Percentiles rank a stretch among this genome's conserved stretches.
These are phyloP conservation scores for Didymosphaeria variabile DNA, from an alignment of 2,329 filamentous ascomycete genomes.

Conservation along the genomic window DNA sequence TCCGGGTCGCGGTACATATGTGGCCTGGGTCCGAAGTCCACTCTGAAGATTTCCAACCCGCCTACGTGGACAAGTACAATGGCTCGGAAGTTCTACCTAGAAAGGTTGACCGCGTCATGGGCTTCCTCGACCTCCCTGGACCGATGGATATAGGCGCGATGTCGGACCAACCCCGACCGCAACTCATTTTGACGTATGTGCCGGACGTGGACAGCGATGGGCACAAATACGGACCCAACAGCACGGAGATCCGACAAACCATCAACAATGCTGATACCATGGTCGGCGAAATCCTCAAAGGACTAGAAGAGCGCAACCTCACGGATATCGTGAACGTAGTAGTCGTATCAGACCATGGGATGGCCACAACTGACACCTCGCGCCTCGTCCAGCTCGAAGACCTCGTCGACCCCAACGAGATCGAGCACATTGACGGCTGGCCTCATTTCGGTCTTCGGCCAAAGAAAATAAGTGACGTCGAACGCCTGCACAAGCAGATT, in stretches of 20 bases:
- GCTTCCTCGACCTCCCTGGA: conserved; percentile 85
- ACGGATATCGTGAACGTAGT: conserved; percentile 92
- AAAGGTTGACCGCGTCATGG: conserved; percentile 82
- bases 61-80: conserved; percentile 86
- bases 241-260: conserved; percentile 83
- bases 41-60: conserved; percentile 77
- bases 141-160: conserved; percentile 65
- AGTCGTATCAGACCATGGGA: conserved; percentile 97
- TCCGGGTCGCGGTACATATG: conserved; percentile 91
- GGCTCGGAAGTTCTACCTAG: conserved; percentile 74
- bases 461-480: conserved; percentile 72
- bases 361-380: conserved; percentile 88
- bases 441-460: conserved; percentile 89
- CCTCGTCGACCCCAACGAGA: conserved; percentile 77
- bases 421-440: conserved; percentile 93
- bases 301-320: conserved; percentile 82
- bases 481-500: conserved; percentile 69
- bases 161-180: conserved; percentile 70
- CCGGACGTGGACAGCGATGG: conserved; percentile 90
- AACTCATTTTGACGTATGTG: conserved; percentile 93
- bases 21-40: conserved; percentile 97
- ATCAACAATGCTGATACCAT: conserved; percentile 84
- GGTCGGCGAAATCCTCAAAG: conserved; percentile 78
- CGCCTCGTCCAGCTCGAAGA: conserved; percentile 91
- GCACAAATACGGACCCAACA: conserved; percentile 91